Evolutionary conservation across 495 filamentous ascomycete genomes (phyloP).

Genomic region (Neurospora sublineolata): DNA sequence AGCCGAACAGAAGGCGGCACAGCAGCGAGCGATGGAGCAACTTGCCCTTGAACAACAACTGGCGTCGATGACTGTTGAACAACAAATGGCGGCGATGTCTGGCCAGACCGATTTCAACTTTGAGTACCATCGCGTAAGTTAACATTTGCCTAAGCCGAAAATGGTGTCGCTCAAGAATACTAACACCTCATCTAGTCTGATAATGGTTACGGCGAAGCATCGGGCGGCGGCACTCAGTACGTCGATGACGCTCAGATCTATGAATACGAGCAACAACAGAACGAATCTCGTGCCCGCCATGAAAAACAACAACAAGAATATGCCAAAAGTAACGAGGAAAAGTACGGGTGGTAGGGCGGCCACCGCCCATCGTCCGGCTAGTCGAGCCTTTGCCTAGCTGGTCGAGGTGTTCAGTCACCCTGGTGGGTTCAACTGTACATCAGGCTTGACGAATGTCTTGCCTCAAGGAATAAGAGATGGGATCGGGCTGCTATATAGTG

Average conservation of each 20-base stretch:
- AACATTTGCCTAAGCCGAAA: not conserved
- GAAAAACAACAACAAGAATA: slow-evolving; percentile 8
- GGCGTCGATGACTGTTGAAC: slow-evolving; percentile 33
- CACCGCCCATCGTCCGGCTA: not conserved
- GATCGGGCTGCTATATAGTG: not conserved
- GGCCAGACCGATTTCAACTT: slow-evolving; percentile 33
- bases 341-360: slow-evolving; percentile 24
- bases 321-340: slow-evolving; percentile 9
- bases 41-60: slow-evolving; percentile 37
- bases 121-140: slow-evolving; percentile 42
- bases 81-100: slow-evolving; percentile 36
- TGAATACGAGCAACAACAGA: slow-evolving; percentile 28
- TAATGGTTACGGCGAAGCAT: slow-evolving; percentile 33
- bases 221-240: slow-evolving; percentile 25
- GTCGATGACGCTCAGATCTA: slow-evolving; percentile 37
- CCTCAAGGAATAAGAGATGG: not conserved
- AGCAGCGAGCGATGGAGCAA: slow-evolving; percentile 30
- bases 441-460: not conserved
- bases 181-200: slow-evolving; percentile 22
- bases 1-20: slow-evolving; percentile 41
- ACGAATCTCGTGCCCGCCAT: slow-evolving; percentile 12
- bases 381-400: not conserved
- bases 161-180: not conserved
- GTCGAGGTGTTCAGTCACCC: not conserved
- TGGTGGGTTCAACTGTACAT: not conserved